Conservation (phyloP, 768 basidiomycete genomes). For the Lactarius psammicola region DNA sequence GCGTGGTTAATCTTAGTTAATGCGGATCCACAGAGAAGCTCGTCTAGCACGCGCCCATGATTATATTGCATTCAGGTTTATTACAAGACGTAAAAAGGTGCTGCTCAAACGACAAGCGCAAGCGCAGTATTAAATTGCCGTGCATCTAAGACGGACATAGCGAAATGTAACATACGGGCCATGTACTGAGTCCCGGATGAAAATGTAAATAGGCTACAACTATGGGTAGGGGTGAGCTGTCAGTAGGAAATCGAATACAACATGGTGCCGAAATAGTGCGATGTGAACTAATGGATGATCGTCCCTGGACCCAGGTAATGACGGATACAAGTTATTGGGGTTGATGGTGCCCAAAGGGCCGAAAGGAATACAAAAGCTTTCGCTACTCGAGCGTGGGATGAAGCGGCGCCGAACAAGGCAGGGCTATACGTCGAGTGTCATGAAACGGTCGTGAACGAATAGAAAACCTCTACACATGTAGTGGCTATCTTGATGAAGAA, state of each 20-base stretch:
- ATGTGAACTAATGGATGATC: conserved; percentile 10
- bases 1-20: not conserved
- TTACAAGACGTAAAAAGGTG: not conserved
- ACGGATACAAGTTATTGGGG: conserved; percentile 19
- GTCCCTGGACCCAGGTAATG: conserved; percentile 11
- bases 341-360: not conserved
- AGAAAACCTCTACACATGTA: not conserved
- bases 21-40: not conserved
- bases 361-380: conserved; percentile 12
- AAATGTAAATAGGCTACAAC: not conserved
- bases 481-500: conserved; percentile 6
- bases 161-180: conserved; percentile 11
- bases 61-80: not conserved
- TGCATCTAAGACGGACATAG: not conserved
- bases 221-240: not conserved
- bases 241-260: conserved; percentile 15
- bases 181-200: not conserved
- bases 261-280: conserved; percentile 5
- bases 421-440: conserved; percentile 8
- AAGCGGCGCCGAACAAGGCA: not conserved
- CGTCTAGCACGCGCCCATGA: too few species aligned
- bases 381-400: conserved; percentile 7
- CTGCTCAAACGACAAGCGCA: not conserved
- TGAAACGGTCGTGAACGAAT: conserved; percentile 12
- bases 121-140: conserved; percentile 11